These are phyloP conservation scores for Colletotrichum sp. DNA, from an alignment of 2,329 filamentous ascomycete species.

Conservation along the genomic window DNA sequence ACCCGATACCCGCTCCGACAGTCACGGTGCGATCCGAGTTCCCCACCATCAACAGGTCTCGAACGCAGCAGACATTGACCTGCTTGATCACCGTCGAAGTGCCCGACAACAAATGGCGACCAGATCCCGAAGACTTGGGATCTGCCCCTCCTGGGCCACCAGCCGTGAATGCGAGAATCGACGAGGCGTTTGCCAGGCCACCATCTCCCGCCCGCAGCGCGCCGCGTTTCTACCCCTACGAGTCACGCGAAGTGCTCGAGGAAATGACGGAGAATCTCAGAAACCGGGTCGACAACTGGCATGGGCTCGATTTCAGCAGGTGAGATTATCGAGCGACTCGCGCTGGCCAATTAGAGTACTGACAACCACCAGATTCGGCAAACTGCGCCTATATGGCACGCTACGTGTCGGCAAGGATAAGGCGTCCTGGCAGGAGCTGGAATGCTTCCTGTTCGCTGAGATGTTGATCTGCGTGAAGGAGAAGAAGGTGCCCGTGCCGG, in stretches of 20 bases:
- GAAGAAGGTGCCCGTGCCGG: constrained; percentile 72
- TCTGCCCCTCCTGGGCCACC: constrained; percentile 49
- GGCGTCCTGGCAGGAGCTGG: constrained; percentile 94
- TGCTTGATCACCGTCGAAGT: constrained; percentile 95
- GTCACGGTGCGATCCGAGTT: constrained; percentile 98
- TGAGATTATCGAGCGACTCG: constrained; percentile 38
- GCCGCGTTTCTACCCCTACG: constrained; percentile 72
- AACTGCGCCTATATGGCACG: constrained; percentile 86
- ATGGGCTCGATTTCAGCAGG: constrained; percentile 89
- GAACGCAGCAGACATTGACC: constrained; percentile 93
- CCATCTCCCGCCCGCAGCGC: constrained; percentile 65
- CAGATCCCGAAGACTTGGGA: constrained; percentile 82
- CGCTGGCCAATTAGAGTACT: constrained; percentile 25
- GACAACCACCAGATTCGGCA: constrained; percentile 74
- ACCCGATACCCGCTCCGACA: constrained; percentile 87
- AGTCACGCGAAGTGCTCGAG: constrained; percentile 77
- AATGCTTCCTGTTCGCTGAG: constrained; percentile 96
- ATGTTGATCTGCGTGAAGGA: constrained; percentile 99
- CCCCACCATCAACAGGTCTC: constrained; percentile 88
- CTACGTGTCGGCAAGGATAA: constrained; percentile 96
- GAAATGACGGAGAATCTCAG: constrained; percentile 87
- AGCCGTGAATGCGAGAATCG: constrained; percentile 45
- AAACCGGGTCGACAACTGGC: constrained; percentile 96
- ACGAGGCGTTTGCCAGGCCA: constrained; percentile 60
- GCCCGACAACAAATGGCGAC: constrained; percentile 87